Evolutionary conservation across 495 filamentous ascomycete genomes (phyloP).

Genomic region (Penicillium taxi): DNA sequence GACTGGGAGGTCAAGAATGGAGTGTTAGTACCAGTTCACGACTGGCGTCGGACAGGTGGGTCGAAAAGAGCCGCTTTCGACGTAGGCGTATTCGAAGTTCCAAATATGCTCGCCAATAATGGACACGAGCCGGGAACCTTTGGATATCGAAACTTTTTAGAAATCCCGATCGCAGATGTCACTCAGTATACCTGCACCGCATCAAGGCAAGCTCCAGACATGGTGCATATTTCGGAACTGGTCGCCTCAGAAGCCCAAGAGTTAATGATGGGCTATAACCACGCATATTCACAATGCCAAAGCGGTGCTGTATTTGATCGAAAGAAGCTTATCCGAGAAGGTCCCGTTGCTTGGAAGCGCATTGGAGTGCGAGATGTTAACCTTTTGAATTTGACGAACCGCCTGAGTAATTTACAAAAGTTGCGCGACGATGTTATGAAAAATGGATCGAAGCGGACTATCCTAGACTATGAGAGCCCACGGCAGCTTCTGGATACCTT

Average conservation of each 20-base stretch:
- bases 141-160: constrained; percentile 66
- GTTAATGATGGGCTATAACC: constrained; percentile 29
- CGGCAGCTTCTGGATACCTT: constrained; percentile 38
- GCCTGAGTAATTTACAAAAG: constrained; percentile 36
- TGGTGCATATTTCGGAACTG: constrained; percentile 25
- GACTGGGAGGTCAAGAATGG: constrained; percentile 30
- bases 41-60: constrained; percentile 21
- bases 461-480: constrained; percentile 36
- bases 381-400: constrained; percentile 29
- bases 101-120: constrained; percentile 69
- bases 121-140: constrained; percentile 63
- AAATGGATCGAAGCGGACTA: constrained; percentile 23
- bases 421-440: constrained; percentile 31
- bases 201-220: constrained; percentile 20
- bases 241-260: constrained; percentile 29
- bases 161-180: constrained; percentile 58
- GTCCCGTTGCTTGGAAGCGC: constrained; percentile 32
- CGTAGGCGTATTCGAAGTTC: constrained; percentile 51
- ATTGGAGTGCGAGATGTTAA: constrained; percentile 37
- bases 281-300: constrained; percentile 27
- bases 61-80: constrained; percentile 47
- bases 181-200: constrained; percentile 33
- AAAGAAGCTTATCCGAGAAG: constrained; percentile 27
- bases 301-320: constrained; percentile 31
- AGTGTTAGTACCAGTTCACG: constrained; percentile 17